Base-by-base conservation (phyloP, 768 basidiomycete genomes). In the Boletus pseudo-olivaceus region DNA sequence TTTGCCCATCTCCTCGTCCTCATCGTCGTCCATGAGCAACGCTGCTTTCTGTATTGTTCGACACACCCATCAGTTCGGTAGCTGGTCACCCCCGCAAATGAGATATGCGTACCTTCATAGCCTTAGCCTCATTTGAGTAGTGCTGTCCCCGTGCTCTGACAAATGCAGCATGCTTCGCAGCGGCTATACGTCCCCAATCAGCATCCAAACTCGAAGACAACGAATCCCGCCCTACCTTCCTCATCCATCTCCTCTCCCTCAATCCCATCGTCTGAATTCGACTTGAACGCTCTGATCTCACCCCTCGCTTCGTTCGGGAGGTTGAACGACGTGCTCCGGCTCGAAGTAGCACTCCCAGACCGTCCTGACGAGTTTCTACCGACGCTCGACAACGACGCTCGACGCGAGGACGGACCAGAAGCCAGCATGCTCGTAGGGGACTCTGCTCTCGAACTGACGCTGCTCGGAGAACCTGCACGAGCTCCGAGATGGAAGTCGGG, bases 51-150 rank as follows among this genome's bases (percentile, higher is more conserved):
- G 65, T 58, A 7, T 47, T 8, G 40, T 44, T 61, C 54, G 54
- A 39, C 59, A 54, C 26, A 26, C 6, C 11, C 23, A 44, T 59
- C 41, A 32, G 7, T 52, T 52, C 46, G 0, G 30, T 26, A 29
- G 2, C 27, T 3, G 0, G 15, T 15, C 46, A 37, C 15, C 38
- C 5, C 9, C 5, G 37, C 44, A 37, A 33, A 12, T 29, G n/a
- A n/a, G n/a, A 54, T 4, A 17, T 27, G 45, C 70, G 43, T 70
- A 87, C 90, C 83, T 93, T 93, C 92, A 94, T 93, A 17, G 90
- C 92, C 67, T 93, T 88, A 1, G 89, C 92, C 67, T 94, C 92
- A 47, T 93, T 93, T 6, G 90, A 92, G 62, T 93, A 93, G 64
- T 93, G 92, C 51, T 88, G 78, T 50, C 87, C 88, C 23, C 91